These are phyloP conservation scores for Coemansia sp. DNA, from an alignment of 192 early-diverging fungal species.

Conservation along the genomic window DNA sequence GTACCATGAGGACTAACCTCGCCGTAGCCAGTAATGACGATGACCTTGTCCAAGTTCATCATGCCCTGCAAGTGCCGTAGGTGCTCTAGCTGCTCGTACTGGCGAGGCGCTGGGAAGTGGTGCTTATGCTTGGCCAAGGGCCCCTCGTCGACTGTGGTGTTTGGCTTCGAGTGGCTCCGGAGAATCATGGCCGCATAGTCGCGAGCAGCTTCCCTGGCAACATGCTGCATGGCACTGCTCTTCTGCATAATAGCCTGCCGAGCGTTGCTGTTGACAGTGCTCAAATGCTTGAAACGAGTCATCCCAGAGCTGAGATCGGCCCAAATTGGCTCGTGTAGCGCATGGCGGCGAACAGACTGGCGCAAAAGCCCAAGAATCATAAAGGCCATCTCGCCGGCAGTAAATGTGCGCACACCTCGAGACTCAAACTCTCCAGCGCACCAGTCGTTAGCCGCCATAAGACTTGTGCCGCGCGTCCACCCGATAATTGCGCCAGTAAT, in stretches of 20 bases:
- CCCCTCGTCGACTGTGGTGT: slow-evolving; percentile 11
- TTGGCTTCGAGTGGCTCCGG: neutral
- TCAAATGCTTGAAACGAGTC: slow-evolving; percentile 57
- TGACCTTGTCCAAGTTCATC: slow-evolving; percentile 85
- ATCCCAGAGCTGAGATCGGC: slow-evolving; percentile 87
- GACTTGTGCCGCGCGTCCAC: slow-evolving; percentile 95
- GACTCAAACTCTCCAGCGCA: slow-evolving; percentile 86
- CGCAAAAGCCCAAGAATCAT: slow-evolving; percentile 87
- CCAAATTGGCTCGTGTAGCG: slow-evolving; percentile 76
- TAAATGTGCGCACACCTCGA: slow-evolving; percentile 88
- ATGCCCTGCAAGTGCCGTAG: slow-evolving; percentile 66
- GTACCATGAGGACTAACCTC: slow-evolving; percentile 91
- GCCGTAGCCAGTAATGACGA: slow-evolving; percentile 88
- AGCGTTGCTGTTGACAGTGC: neutral
- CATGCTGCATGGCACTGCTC: neutral
- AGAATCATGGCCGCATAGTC: slow-evolving; percentile 2
- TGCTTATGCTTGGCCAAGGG: slow-evolving; percentile 89
- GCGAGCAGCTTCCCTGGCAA: neutral
- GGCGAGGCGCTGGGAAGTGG: slow-evolving; percentile 72
- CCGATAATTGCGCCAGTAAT: slow-evolving; percentile 93
- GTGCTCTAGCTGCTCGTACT: slow-evolving; percentile 65
- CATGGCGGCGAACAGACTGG: slow-evolving; percentile 69
- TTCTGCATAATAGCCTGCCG: slow-evolving; percentile 4
- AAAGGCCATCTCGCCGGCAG: slow-evolving; percentile 90
- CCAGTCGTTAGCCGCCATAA: slow-evolving; percentile 91